Conservation (phyloP, 2,329 filamentous ascomycete species). For the Paraphoma sp. region DNA sequence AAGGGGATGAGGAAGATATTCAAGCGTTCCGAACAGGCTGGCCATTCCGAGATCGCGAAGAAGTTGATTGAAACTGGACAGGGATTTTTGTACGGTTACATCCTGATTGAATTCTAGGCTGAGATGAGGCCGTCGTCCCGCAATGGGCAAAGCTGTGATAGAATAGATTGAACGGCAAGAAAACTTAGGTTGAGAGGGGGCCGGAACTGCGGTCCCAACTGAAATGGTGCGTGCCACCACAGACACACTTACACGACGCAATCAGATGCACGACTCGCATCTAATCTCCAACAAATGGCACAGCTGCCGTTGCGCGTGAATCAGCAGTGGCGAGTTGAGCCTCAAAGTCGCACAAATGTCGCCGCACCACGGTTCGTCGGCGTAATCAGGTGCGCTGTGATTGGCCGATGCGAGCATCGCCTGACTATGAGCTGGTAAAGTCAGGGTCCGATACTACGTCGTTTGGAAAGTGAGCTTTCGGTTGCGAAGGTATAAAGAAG, state of each 20-base stretch:
- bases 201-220: too few relatives aligned
- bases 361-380: slow-evolving; percentile 1
- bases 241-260: neutral
- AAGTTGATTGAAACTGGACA: too few relatives aligned
- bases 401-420: slow-evolving; percentile 30
- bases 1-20: too few relatives aligned
- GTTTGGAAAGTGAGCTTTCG: slow-evolving; percentile 9
- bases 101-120: too few relatives aligned
- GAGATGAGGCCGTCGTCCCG: too few relatives aligned
- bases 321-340: slow-evolving; percentile 31
- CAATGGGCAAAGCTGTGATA: too few relatives aligned
- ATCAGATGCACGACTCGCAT: slow-evolving; percentile 15
- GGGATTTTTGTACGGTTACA: too few relatives aligned
- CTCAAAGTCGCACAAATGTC: slow-evolving; percentile 11
- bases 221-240: too few relatives aligned
- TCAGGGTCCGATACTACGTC: slow-evolving; percentile 26
- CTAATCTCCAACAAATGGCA: slow-evolving; percentile 28
- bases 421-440: slow-evolving; percentile 20
- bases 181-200: too few relatives aligned
- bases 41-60: too few relatives aligned
- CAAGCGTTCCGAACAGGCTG: too few relatives aligned
- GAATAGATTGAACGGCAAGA: too few relatives aligned
- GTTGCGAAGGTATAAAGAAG: slow-evolving; percentile 28
- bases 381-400: slow-evolving; percentile 41
- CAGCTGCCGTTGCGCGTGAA: slow-evolving; percentile 21